Evolutionary conservation across 768 basidiomycete genomes (phyloP), one percentile per base, ranked within the genome.

Genomic region (Lentinula sp.): DNA sequence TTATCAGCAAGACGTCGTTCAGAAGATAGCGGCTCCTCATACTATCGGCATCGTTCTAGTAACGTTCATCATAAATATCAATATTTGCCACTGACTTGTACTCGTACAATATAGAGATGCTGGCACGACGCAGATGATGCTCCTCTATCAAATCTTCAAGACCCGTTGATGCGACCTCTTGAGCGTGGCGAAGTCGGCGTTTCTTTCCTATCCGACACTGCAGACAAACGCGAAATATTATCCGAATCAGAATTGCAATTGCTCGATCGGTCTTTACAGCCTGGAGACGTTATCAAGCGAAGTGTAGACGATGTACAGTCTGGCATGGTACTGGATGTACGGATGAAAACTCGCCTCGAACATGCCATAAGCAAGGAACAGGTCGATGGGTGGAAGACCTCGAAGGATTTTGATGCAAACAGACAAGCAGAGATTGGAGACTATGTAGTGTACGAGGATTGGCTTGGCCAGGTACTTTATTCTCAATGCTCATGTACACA

Each of bases 101-200:
- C 10, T 60, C 53, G 16, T 46, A 28, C 46, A 57, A 64, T 35
- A 57, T 69, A 95, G 93, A 84, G 91, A 73, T 91, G 88, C 67
- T 95, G 93, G 93, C 88, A 91, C 63, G 91, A 94, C 70, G 85
- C 86, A 9, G 92, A 95, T 64, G 91, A 92, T 62, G 69, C 83
- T 13, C 80, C 79, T 35, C 5, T 52, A 23, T 72, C 73, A 0
- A 73, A 75, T 39, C 71, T 72, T 59, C 65, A 76, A 45, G 89
- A 93, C 71, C 88, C 90, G 11, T 77, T 93, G 57, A 84, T 91
- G 80, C 80, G 92, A 50, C 85, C 86, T 9, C 80, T 95, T 21
- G 68, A 79, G 57, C 85, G 81, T 57, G 93, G 93, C 43, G 93
- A 95, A 78, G 87, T 94, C 48, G 91, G 89, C 52, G 84, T 95